These are phyloP conservation scores for Phalaenopsis hybrid DNA, from an alignment of 116 monocot species.

Conservation along the genomic window DNA sequence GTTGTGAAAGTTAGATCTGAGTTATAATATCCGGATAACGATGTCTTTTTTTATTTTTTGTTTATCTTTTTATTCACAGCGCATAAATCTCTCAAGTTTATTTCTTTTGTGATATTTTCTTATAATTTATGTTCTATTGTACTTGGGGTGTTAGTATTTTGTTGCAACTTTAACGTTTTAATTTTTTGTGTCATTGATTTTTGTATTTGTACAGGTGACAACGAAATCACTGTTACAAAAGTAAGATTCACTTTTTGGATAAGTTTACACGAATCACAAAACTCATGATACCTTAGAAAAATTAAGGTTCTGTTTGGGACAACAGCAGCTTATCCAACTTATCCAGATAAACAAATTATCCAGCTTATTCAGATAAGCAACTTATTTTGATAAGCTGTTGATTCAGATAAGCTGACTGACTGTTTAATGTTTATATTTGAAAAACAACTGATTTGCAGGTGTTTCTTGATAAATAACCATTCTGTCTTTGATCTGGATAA, in stretches of 20 bases:
- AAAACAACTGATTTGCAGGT: too few species aligned
- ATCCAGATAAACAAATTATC: too few species aligned
- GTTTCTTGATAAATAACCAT: too few species aligned
- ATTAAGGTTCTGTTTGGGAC: too few species aligned
- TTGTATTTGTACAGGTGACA: background rate
- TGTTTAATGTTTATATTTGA: too few species aligned
- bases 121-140: background rate
- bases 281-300: background rate
- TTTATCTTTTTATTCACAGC: background rate
- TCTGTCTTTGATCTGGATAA: too few species aligned
- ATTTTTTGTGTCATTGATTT: background rate
- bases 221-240: too few species aligned
- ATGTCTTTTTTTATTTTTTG: background rate
- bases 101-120: background rate
- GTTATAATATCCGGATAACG: background rate
- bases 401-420: too few species aligned
- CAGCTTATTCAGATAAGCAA: too few species aligned
- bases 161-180: background rate
- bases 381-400: too few species aligned
- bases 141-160: background rate
- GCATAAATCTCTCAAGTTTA: background rate
- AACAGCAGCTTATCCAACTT: too few species aligned
- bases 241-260: background rate
- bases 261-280: background rate
- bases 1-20: background rate